Percentiles rank a stretch among this genome's conserved stretches.
Conservation (phyloP, 2,329 filamentous ascomycete species). For the Zymoseptoria brevis region DNA sequence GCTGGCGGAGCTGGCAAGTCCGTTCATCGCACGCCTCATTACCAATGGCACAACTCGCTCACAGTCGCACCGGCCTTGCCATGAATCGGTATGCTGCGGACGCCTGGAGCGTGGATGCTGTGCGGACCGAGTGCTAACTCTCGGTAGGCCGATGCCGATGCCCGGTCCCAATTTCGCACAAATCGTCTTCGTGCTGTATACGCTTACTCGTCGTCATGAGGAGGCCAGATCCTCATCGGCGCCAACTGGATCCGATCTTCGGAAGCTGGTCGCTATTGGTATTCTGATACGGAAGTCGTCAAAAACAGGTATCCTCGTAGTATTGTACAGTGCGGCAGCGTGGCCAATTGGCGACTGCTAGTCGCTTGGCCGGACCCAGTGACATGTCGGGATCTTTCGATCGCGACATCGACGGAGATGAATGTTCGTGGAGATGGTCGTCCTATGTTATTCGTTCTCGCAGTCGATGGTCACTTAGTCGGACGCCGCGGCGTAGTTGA, state of each 20-base stretch:
- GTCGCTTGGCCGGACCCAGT: background rate
- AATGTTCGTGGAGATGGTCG: background rate
- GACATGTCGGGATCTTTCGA: background rate
- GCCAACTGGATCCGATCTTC: background rate
- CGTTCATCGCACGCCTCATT: too few species aligned
- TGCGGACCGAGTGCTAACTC: too few species aligned
- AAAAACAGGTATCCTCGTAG: background rate
- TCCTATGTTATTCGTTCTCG: background rate
- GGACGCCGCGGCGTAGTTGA: conserved; percentile 13
- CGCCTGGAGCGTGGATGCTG: too few species aligned
- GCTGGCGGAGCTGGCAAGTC: too few species aligned
- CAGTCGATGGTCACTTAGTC: conserved; percentile 1
- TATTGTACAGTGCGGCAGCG: background rate
- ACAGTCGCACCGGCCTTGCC: too few species aligned
- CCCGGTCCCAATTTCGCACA: too few species aligned
- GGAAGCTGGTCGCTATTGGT: conserved; percentile 16
- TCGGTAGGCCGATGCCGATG: too few species aligned
- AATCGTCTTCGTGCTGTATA: too few species aligned
- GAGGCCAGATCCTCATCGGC: background rate
- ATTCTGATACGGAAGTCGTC: background rate
- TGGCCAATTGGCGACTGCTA: background rate
- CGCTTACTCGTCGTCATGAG: background rate
- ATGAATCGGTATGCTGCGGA: too few species aligned
- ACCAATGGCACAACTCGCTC: too few species aligned
- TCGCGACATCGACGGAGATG: background rate